Conservation (phyloP, 495 filamentous ascomycete genomes). For the Penicillium samsonianum region DNA sequence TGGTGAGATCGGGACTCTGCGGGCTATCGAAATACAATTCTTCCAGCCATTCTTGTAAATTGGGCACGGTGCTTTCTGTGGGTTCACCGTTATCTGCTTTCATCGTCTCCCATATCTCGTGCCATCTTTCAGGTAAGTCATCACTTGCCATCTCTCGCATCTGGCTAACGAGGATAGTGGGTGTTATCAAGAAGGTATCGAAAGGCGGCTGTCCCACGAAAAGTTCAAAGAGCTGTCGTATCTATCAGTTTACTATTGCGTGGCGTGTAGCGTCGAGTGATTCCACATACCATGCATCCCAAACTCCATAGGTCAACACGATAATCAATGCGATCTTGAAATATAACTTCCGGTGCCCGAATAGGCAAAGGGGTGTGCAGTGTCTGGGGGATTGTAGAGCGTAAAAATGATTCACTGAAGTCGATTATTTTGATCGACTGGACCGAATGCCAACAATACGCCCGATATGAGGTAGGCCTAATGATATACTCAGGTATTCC, state of each 20-base stretch:
- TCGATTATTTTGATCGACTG: constrained; percentile 42
- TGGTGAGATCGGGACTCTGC: constrained; percentile 28
- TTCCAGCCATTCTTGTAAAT: constrained; percentile 39
- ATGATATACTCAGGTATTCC: constrained; percentile 43
- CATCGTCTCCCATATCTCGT: constrained; percentile 27
- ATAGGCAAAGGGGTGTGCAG: constrained; percentile 39
- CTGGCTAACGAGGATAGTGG: constrained; percentile 32
- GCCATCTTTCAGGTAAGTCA: constrained; percentile 36
- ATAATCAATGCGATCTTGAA: constrained; percentile 40
- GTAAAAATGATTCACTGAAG: constrained; percentile 46
- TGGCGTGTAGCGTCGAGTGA: too few species aligned
- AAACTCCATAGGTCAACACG: constrained; percentile 48
- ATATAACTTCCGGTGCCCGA: constrained; percentile 47
- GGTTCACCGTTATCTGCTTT: constrained; percentile 12
- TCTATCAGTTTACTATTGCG: too few species aligned
- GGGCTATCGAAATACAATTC: constrained; percentile 36
- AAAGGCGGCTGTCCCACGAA: constrained; percentile 41
- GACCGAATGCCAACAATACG: constrained; percentile 24
- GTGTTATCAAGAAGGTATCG: constrained; percentile 36
- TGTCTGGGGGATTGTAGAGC: constrained; percentile 22
- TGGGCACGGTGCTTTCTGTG: constrained; percentile 23
- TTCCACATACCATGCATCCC: constrained; percentile 44
- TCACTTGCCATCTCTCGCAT: constrained; percentile 39
- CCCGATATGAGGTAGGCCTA: constrained; percentile 25
- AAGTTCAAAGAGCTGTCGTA: constrained; percentile 43